These are phyloP conservation scores for Cryptococcus sp. DNA, from an alignment of 1,284 basidiomycete genomes.

Conservation along the genomic window DNA sequence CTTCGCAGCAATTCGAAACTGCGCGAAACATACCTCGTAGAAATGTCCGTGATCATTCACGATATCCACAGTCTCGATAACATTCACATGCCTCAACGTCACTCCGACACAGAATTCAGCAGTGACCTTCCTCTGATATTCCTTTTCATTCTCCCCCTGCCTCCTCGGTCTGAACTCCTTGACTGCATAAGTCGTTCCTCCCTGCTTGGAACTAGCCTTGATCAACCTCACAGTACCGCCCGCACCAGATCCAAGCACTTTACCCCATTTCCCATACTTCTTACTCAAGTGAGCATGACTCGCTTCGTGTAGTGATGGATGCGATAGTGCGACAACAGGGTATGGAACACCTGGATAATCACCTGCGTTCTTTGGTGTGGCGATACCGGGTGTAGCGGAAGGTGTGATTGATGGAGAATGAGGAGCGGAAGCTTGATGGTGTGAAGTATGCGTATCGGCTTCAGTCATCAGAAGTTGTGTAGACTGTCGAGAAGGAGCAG, in stretches of 20 bases:
- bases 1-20: no score
- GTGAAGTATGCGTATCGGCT: not conserved
- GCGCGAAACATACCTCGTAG: conserved; percentile 73
- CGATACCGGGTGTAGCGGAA: conserved; percentile 32
- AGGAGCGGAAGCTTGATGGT: conserved; percentile 3
- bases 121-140: conserved; percentile 98
- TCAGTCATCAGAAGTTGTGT: conserved; percentile 30
- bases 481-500: conserved; percentile 33
- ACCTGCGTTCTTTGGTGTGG: conserved; percentile 36
- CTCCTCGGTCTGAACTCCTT: conserved; percentile 94
- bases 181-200: conserved; percentile 83
- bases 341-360: conserved; percentile 45
- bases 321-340: conserved; percentile 43
- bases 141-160: conserved; percentile 82
- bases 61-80: conserved; percentile 98
- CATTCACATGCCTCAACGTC: conserved; percentile 90
- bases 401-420: conserved; percentile 12
- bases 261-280: conserved; percentile 99
- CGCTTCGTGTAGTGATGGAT: conserved; percentile 65
- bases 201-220: conserved; percentile 74
- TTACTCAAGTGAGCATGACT: conserved; percentile 90
- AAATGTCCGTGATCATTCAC: conserved; percentile 96
- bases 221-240: conserved; percentile 97
- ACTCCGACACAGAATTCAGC: conserved; percentile 98
- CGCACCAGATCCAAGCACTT: conserved; percentile 89